Evolutionary conservation across 2,329 filamentous ascomycete genomes (phyloP).

Genomic region (Dactylonectria macrodidyma): DNA sequence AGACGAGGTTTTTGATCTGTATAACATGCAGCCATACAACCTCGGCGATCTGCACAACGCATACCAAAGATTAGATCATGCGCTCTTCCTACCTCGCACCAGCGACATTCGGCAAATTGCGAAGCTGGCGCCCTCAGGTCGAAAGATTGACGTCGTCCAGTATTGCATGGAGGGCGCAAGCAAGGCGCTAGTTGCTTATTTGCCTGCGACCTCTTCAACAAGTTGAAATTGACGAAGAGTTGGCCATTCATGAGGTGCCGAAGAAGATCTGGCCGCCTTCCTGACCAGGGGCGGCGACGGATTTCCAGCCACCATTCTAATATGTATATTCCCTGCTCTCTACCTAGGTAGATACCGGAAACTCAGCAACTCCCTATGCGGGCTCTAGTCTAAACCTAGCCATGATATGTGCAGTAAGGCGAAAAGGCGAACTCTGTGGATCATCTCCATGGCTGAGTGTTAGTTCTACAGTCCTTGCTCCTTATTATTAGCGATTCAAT

Average conservation of each 20-base stretch:
- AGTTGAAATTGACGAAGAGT: slow-evolving; percentile 20
- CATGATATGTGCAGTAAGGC: neutral
- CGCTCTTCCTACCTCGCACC: slow-evolving; percentile 88
- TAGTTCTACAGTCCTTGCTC: neutral
- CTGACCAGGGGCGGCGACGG: neutral
- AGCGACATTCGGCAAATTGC: slow-evolving; percentile 87
- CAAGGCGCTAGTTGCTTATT: slow-evolving; percentile 81
- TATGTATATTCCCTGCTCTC: neutral
- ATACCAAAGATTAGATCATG: slow-evolving; percentile 73
- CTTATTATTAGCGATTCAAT: neutral
- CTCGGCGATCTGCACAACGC: slow-evolving; percentile 73
- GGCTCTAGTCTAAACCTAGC: neutral
- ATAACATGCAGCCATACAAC: slow-evolving; percentile 90
- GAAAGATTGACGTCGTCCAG: slow-evolving; percentile 83
- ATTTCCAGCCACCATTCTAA: neutral
- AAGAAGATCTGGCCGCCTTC: neutral
- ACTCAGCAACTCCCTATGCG: neutral
- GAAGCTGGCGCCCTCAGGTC: slow-evolving; percentile 62
- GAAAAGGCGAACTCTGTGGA: neutral
- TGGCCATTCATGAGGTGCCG: neutral
- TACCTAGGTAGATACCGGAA: neutral
- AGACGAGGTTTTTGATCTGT: slow-evolving; percentile 84
- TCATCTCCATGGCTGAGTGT: neutral
- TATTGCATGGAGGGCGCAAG: slow-evolving; percentile 94
- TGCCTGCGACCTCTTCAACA: slow-evolving; percentile 57